Conservation (phyloP, 306 rosid species). For the Vigna radiata region DNA sequence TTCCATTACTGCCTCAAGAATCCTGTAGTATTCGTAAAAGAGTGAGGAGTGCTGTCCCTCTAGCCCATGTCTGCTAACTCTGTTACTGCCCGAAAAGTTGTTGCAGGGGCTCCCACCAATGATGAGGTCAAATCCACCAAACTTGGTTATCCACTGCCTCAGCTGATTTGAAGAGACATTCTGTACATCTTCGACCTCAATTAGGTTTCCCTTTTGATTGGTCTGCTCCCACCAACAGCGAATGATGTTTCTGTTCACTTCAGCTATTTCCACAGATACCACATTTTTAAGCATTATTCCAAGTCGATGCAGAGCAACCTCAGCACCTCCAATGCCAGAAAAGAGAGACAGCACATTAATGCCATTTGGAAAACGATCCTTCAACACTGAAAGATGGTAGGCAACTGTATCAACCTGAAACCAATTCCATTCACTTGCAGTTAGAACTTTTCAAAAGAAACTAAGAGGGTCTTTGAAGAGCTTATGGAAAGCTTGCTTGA, state of each 20-base stretch:
- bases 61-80: constrained; percentile 68
- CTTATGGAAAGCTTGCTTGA: neutral
- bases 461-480: neutral
- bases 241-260: constrained; percentile 66
- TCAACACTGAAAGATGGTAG: constrained; percentile 76
- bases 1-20: constrained; percentile 32
- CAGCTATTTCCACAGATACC: constrained; percentile 65
- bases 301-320: constrained; percentile 75
- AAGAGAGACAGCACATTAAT: constrained; percentile 79
- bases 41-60: constrained; percentile 62
- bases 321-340: constrained; percentile 87
- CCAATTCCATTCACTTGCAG: constrained; percentile 9
- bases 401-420: constrained; percentile 84
- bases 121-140: constrained; percentile 83
- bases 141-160: constrained; percentile 47
- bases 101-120: constrained; percentile 89
- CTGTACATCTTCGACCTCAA: constrained; percentile 64
- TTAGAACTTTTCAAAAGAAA: constrained; percentile 6
- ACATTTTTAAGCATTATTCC: constrained; percentile 72
- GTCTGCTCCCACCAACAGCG: constrained; percentile 93
- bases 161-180: constrained; percentile 52
- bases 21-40: constrained; percentile 59
- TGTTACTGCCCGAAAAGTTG: constrained; percentile 77
- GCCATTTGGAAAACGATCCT: constrained; percentile 65
- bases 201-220: constrained; percentile 64